Base-by-base conservation (phyloP, 257 asterid genomes). In the Apocynum venetum region DNA sequence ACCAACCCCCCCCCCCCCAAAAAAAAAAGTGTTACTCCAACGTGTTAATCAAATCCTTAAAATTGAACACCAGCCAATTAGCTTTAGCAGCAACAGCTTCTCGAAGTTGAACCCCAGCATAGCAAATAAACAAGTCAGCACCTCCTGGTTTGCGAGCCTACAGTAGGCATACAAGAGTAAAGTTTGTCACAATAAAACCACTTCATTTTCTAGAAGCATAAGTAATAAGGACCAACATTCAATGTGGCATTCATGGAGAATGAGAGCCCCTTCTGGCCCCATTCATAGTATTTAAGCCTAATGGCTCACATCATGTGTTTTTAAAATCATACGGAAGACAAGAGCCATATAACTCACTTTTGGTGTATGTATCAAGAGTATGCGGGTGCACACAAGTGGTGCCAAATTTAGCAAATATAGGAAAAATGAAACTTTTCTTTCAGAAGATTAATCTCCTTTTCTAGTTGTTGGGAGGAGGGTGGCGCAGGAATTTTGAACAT, bases 111-210 rank as follows among this genome's bases (percentile, higher is more conserved):
- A 90, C 89, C 73, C 98, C 97, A 0, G 89, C 97, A 11, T 92
- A 94, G 86, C 98, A 94, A 76, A 91, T 68, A 40, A 89, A 94
- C 89, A 92, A 84, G 92, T 92, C 93, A 3, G 97, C 97, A 25
- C 97, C 95, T 73, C 97, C 98, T 4, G 96, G 96, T 84, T 87
- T 78, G 74, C 97, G 93, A 76, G 98, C 97, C 97, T 94, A 79
- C 25, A 63, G 72, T 57, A 31, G 47, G 53, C 71, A 60, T 38
- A 47, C 8, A 71, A 55, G 59, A 35, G 36, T 43, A 3, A 71
- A 69, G 2, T 57, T 53, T 10, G 31, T 59, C 8, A 73, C 36
- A 55, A 53, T 25, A 59, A 25, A 70, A 51, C 41, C 35, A 9
- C 51, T 66, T 51, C 6, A 12, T 14, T 35, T 36, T 55, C 25